Base-by-base conservation (phyloP, 202 grass and related monocot genomes). In the Panicum hallii region DNA sequence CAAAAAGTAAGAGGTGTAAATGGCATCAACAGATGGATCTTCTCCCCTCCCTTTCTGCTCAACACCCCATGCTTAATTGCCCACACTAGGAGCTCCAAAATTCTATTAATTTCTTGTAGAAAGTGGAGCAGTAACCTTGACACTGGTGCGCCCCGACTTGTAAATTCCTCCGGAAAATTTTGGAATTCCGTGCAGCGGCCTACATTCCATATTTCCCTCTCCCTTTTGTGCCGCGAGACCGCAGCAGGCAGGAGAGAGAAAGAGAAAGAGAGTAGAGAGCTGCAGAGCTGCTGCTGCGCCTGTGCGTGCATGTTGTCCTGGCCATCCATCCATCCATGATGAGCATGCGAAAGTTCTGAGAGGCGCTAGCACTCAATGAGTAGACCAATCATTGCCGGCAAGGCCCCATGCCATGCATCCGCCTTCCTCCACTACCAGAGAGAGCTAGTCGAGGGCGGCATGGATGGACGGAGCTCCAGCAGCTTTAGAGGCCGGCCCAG, bases 351-450 rank as follows among this genome's bases (percentile, higher is more conserved):
- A 95, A 92, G 93, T 90, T 91, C 83, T 86, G 75, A 92, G 69
- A 72, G 70, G 60, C 62, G 82, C 82, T 78, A 72, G 72, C 57
- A 85, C 85, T 92, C 84, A 95, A 95, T 95, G 85, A 95, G 89
- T 95, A 88, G 75, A 44, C 78, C 93, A 95, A 95, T 95, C 48
- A 92, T 95, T 90, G 85, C 81, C 85, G 62, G 71, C 56, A 23
- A 84, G 85, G 81, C 85, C 83, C 70, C 85, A 77, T 74, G 70
- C 70, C 85, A 77, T 74, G 70, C 47, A 38, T 50, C 11, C 80
- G 75, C 45, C n/a, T 76, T 71, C 53, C 82, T 63, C 76, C 89
- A 81, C 89, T 70, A 79, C 20, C 50, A 34, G 23, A 47, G 6
- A 40, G 62, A 6, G 11, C 13, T 12, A n/a, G 16, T 53, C 50